phyloP scores from a whole-genome alignment of 1,139 yeast species.

The Yamadazyma blattariae region DNA sequence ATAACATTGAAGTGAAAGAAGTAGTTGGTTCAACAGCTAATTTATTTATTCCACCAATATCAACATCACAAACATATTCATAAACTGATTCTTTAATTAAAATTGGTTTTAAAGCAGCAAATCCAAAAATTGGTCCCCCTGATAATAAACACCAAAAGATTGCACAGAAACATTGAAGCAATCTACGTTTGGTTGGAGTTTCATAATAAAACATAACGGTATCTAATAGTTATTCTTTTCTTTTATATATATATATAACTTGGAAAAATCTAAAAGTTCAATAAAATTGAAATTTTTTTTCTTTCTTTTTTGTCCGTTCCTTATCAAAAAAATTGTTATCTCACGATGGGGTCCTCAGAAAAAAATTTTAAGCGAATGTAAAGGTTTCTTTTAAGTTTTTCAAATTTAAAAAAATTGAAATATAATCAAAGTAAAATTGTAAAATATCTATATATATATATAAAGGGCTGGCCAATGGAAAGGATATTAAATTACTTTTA shows the following conservation, averaged over 20 bases:
- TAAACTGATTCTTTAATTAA: constrained; percentile 39
- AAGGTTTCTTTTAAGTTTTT: too few relatives aligned
- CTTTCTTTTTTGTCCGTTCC: neutral
- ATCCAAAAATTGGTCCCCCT: constrained; percentile 48
- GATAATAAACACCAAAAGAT: constrained; percentile 43
- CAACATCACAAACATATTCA: constrained; percentile 31
- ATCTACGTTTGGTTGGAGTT: constrained; percentile 17
- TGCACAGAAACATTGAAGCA: constrained; percentile 34
- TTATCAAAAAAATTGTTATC: too few relatives aligned
- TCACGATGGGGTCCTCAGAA: too few relatives aligned
- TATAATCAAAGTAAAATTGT: too few relatives aligned
- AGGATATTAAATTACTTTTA: too few relatives aligned
- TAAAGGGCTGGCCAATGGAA: too few relatives aligned
- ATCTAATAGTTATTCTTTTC: too few relatives aligned
- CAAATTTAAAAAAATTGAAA: too few relatives aligned
- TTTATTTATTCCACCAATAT: constrained; percentile 9
- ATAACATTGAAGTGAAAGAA: constrained; percentile 9
- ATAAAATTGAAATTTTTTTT: neutral
- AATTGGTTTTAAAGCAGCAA: constrained; percentile 47
- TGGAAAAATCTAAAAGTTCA: neutral
- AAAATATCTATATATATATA: too few relatives aligned
- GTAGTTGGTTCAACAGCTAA: constrained; percentile 9
- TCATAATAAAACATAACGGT: constrained; percentile 21
- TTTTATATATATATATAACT: too few relatives aligned
- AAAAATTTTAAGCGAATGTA: too few relatives aligned